Evolutionary conservation across 345 rosid genomes (phyloP).

Genomic region (Gossypium sturtianum): DNA sequence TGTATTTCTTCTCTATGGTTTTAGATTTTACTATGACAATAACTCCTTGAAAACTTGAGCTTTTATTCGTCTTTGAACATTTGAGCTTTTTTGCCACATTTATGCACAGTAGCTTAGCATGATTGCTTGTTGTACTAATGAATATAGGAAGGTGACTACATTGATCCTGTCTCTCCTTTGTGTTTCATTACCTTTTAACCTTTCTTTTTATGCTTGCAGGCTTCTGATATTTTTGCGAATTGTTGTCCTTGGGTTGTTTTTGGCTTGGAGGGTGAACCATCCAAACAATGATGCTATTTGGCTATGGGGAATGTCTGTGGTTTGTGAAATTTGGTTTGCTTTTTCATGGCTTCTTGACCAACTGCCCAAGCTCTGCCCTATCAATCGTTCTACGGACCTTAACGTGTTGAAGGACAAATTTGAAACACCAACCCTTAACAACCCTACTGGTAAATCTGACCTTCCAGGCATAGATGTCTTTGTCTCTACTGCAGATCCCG

Average conservation of each 20-base stretch:
- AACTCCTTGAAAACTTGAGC: not conserved
- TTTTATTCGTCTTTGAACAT: not conserved
- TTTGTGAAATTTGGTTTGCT: constrained; percentile 95
- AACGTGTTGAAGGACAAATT: constrained; percentile 89
- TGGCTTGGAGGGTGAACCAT: constrained; percentile 69
- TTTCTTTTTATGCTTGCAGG: constrained; percentile 35
- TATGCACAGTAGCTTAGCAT: not conserved
- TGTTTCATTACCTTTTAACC: not conserved
- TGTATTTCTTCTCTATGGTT: not conserved
- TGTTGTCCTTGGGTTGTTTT: constrained; percentile 65
- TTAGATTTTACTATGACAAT: not conserved
- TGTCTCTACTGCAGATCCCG: constrained; percentile 98
- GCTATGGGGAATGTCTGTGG: constrained; percentile 99
- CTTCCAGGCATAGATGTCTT: constrained; percentile 91
- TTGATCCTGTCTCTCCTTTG: not conserved
- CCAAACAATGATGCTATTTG: constrained; percentile 72
- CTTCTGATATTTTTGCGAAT: constrained; percentile 72
- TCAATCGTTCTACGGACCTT: constrained; percentile 89
- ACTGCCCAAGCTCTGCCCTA: constrained; percentile 85
- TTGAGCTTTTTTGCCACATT: not conserved
- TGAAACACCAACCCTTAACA: constrained; percentile 63
- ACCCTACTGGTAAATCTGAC: constrained; percentile 91
- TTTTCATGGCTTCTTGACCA: constrained; percentile 98
- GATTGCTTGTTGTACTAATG: not conserved
- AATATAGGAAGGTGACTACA: not conserved